Evolutionary conservation across 2,329 filamentous ascomycete genomes (phyloP), one percentile per base, ranked within the genome.

Genomic region (Verticillium dahliae): DNA sequence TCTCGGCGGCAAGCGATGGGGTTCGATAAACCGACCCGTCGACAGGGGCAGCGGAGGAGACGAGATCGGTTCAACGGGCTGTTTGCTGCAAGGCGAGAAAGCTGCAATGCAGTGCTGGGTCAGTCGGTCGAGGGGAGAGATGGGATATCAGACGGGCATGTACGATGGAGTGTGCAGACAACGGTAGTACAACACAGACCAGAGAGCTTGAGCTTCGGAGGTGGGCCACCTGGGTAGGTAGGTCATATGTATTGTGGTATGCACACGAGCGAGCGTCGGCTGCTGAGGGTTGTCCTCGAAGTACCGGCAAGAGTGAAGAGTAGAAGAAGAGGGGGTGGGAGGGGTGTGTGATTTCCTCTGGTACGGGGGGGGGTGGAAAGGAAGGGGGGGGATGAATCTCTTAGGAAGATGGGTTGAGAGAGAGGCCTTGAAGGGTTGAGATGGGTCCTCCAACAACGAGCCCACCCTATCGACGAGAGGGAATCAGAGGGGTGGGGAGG

Each of bases 31-130:
- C 18, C 18, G 18, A 22, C 9, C 45, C 11, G 45, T 52, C 18
- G 45, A 22, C 45, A 52, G 45, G 45, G 45, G 45, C 45, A 18
- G 18, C 45, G 18, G 13, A 18, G 45, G 13, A 41, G 39, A 41
- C 45, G 45, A 52, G 18, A 52, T 52, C 45, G n/a, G 39, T 52
- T 18, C 45, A 27, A 18, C 45, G 45, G 35, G 45, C 13, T 52
- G 63, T 60, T 54, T 58, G 41, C 65, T 65, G 63, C 63, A 65
- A 63, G 62, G 60, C 62, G 58, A 64, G 66, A 59, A 64, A 61
- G 64, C 62, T 62, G 63, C 60, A 62, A 64, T 61, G 62, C 64
- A 64, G 60, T 60, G 57, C 58, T 63, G 63, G 65, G 59, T 62
- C 58, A 56, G 52, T 60, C 13, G 45, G 45, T 52, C 18, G 45